Base-by-base conservation (phyloP, 73 alveolate genomes). In the Symbiodinium pilosum region DNA sequence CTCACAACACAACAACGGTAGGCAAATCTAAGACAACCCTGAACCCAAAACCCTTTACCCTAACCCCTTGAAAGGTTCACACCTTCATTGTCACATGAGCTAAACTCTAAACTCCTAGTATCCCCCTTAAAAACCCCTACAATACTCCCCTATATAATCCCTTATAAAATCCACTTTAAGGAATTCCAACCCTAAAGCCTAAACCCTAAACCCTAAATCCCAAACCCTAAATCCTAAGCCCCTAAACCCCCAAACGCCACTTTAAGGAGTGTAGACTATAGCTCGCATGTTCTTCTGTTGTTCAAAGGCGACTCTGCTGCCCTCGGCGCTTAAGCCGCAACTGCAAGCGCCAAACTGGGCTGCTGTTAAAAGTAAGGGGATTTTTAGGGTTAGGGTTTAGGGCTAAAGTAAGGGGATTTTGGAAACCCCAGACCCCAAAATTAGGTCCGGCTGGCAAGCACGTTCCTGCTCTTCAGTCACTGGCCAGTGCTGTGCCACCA, bases 241-340 rank as follows among this genome's bases (percentile, higher is more conserved):
- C 77, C 41, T 26, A 34, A 26, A 43, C 98, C 77, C 98, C 51
- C 36, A 92, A 54, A 93, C 98, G 98, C 98, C 68, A 93, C 1
- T 20, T 92, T 92, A 18, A 93, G 32, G 38, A 93, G 41, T 1
- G 85, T 92, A 12, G 69, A 89, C 14, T 73, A 77, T 16, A 68
- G 83, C 69, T 77, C n/a, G n/a, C n/a, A n/a, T n/a, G n/a, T n/a
- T n/a, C n/a, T n/a, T n/a, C n/a, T n/a, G n/a, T n/a, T n/a, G n/a
- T n/a, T n/a, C n/a, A n/a, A n/a, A n/a, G n/a, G n/a, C n/a, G n/a
- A n/a, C n/a, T n/a, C n/a, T 75, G 5, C 86, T 93, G 64, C 93
- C 98, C 97, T 91, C 36, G 30, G 54, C n/a, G 32, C 20, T 47
- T 47, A 14, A 47, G 32, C 64, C 64, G 24, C 64, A 47, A 11